These are phyloP conservation scores for Euphorbia corollata DNA, from an alignment of 441 rosid species.

Conservation along the genomic window DNA sequence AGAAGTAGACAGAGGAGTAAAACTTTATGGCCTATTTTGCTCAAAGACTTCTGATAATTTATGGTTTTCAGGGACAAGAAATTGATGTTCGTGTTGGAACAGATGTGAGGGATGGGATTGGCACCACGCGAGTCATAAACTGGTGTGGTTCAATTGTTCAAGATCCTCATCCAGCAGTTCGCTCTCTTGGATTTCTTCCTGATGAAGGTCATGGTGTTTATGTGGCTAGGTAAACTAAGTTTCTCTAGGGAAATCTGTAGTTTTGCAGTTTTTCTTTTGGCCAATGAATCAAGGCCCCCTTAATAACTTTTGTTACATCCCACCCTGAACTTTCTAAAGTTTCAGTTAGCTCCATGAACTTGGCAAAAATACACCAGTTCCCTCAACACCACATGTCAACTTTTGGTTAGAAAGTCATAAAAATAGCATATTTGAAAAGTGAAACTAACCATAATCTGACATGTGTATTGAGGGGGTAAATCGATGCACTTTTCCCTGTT, in stretches of 20 bases:
- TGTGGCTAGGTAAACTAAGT: conserved; percentile 52
- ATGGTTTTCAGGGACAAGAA: conserved; percentile 60
- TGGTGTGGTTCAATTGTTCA: conserved; percentile 97
- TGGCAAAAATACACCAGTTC: no score
- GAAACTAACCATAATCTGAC: no score
- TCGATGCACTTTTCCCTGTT: no score
- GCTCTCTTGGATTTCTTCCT: conserved; percentile 97
- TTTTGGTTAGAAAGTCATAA: no score
- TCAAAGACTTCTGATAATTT: background rate
- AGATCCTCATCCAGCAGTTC: conserved; percentile 92
- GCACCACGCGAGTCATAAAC: conserved; percentile 72
- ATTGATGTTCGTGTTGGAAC: conserved; percentile 80
- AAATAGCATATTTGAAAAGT: no score
- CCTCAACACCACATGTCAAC: no score
- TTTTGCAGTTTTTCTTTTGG: background rate
- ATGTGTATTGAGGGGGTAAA: no score
- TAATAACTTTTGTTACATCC: no score
- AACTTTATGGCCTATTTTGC: background rate
- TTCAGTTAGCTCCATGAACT: no score
- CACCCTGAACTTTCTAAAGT: no score
- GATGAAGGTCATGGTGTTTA: conserved; percentile 98
- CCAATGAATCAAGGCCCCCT: no score
- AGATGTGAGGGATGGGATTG: conserved; percentile 86
- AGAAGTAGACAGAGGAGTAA: no score
- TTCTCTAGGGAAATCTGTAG: background rate